Percentiles rank a stretch among this genome's conserved stretches.
Evolutionary conservation across 108 stramenopile genomes (phyloP).

Genomic region (Nannochloropsis granulata): DNA sequence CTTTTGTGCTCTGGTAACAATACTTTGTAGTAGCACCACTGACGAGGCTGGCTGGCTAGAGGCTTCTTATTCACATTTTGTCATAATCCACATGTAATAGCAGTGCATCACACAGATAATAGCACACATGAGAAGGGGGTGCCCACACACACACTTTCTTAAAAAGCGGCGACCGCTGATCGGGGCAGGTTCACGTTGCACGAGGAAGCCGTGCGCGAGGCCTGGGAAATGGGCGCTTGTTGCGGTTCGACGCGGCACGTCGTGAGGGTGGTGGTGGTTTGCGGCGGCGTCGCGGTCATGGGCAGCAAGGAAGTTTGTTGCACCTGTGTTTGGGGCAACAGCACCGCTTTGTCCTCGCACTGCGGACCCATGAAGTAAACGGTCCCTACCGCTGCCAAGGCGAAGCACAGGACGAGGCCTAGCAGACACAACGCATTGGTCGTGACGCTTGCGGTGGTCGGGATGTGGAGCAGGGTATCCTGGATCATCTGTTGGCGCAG

Average conservation of each 20-base stretch:
- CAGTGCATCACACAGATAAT: too few relatives aligned
- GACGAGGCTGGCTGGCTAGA: too few relatives aligned
- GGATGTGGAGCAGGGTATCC: not conserved
- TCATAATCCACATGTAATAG: too few relatives aligned
- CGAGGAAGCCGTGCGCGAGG: not conserved
- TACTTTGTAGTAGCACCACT: too few relatives aligned
- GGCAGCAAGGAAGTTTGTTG: not conserved
- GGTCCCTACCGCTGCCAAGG: not conserved
- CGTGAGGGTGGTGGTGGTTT: not conserved
- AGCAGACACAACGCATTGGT: not conserved
- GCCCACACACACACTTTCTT: not conserved
- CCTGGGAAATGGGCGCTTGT: not conserved
- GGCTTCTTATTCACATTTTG: too few relatives aligned
- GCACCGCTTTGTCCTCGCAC: not conserved
- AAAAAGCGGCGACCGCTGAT: not conserved
- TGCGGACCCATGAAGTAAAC: not conserved
- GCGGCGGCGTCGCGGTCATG: not conserved
- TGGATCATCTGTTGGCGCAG: not conserved
- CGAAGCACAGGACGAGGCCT: not conserved
- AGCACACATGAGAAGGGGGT: too few relatives aligned
- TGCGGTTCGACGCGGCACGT: not conserved
- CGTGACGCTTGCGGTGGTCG: not conserved
- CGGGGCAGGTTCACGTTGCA: not conserved
- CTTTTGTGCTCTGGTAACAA: too few relatives aligned
- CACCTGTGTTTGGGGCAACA: not conserved